These are phyloP conservation scores for Termitomyces sp. DNA, from an alignment of 768 basidiomycete genomes.

Conservation along the genomic window DNA sequence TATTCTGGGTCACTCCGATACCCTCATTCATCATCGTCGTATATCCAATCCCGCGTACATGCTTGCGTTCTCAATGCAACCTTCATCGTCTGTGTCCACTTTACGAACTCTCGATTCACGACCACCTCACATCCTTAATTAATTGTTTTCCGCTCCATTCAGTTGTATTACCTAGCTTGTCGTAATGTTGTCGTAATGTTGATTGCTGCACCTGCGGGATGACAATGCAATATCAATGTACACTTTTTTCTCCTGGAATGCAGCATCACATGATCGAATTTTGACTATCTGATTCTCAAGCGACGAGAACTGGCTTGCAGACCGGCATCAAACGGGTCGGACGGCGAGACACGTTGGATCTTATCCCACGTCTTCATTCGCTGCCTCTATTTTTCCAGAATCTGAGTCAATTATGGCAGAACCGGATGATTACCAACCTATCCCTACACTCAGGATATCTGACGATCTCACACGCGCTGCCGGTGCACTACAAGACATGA, in stretches of 20 bases:
- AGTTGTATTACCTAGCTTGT: slow-evolving; percentile 28
- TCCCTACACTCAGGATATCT: slow-evolving; percentile 28
- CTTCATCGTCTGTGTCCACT: slow-evolving; percentile 11
- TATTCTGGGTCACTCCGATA: slow-evolving; percentile 11
- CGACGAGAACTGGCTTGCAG: no score
- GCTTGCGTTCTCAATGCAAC: slow-evolving; percentile 10
- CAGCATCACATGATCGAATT: slow-evolving; percentile 12
- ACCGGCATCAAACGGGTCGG: not conserved
- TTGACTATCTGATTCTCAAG: not conserved
- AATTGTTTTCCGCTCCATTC: slow-evolving; percentile 7
- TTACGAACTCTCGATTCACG: slow-evolving; percentile 20
- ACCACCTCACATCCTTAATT: slow-evolving; percentile 17
- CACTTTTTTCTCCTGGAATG: not conserved
- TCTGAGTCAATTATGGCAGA: slow-evolving; percentile 18
- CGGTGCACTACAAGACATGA: slow-evolving; percentile 45
- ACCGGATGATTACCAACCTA: slow-evolving; percentile 17
- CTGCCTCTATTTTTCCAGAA: not conserved
- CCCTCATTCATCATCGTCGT: slow-evolving; percentile 15
- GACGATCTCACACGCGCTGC: slow-evolving; percentile 47
- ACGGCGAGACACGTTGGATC: slow-evolving; percentile 13
- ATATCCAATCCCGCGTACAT: slow-evolving; percentile 15
- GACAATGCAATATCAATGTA: slow-evolving; percentile 5
- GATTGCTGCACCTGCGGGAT: slow-evolving; percentile 11
- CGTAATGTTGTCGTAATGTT: slow-evolving; percentile 26
- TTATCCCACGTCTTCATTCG: slow-evolving; percentile 11